These are phyloP conservation scores for Chernovozyma aurita DNA, from an alignment of 1,139 yeast species.

Conservation along the genomic window DNA sequence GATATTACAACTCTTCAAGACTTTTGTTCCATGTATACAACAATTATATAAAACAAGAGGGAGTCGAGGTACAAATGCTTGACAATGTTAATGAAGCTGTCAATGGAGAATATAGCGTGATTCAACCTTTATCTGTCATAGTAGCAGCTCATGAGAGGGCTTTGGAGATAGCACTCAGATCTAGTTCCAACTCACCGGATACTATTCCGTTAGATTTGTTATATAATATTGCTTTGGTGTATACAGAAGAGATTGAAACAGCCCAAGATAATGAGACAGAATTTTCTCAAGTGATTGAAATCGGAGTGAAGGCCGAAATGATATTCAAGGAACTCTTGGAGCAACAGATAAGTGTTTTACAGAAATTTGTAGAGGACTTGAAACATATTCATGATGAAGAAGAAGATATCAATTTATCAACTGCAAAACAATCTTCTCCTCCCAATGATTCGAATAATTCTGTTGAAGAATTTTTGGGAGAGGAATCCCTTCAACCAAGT, in stretches of 20 bases:
- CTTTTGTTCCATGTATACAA: conserved; percentile 46
- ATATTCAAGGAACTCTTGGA: conserved; percentile 16
- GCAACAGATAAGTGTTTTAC: conserved; percentile 23
- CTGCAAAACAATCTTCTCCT: conserved; percentile 5
- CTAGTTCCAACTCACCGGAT: conserved; percentile 5
- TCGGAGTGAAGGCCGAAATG: conserved; percentile 16
- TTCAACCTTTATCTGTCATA: conserved; percentile 32
- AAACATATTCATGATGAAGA: conserved; percentile 9
- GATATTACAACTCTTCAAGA: conserved; percentile 46
- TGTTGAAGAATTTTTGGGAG: conserved; percentile 19
- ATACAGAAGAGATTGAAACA: conserved; percentile 43
- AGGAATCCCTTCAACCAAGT: conserved; percentile 31
- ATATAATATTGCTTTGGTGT: conserved; percentile 44
- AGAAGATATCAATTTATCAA: conserved; percentile 4
- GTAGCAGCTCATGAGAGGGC: conserved; percentile 37
- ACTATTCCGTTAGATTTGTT: conserved; percentile 34
- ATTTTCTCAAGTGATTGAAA: conserved; percentile 14
- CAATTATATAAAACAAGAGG: conserved; percentile 40
- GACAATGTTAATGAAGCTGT: conserved; percentile 40
- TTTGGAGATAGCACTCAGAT: conserved; percentile 16
- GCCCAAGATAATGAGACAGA: conserved; percentile 15
- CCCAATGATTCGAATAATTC: conserved; percentile 4
- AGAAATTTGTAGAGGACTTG: conserved; percentile 25
- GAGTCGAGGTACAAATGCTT: conserved; percentile 33
- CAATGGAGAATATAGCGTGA: conserved; percentile 28